phyloP scores from a whole-genome alignment of 495 filamentous ascomycete species.

The Aspergillus affinis region DNA sequence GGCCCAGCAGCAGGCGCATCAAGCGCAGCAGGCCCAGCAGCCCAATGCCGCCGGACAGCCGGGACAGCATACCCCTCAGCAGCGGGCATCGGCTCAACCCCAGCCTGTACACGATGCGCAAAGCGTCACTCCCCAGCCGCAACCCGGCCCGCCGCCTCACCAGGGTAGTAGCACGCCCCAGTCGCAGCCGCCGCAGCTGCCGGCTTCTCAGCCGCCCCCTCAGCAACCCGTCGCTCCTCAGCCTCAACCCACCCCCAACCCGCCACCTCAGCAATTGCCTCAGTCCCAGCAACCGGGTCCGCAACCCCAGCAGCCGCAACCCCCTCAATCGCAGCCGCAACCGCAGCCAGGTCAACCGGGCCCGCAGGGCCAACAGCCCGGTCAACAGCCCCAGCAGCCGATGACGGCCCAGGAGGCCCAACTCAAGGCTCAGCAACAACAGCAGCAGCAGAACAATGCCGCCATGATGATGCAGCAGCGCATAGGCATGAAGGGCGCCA shows the following conservation, averaged over 20 bases:
- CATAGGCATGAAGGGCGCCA: slow-evolving; percentile 55
- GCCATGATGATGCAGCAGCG: slow-evolving; percentile 51
- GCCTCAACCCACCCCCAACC: slow-evolving; percentile 47
- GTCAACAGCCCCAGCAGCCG: slow-evolving; percentile 37
- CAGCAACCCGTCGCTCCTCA: slow-evolving; percentile 44
- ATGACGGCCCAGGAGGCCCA: slow-evolving; percentile 44
- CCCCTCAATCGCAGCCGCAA: slow-evolving; percentile 32
- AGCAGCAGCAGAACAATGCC: slow-evolving; percentile 37
- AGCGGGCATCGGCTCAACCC: slow-evolving; percentile 42
- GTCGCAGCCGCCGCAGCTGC: slow-evolving; percentile 46
- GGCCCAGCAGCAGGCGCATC: slow-evolving; percentile 38
- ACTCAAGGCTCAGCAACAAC: slow-evolving; percentile 38
- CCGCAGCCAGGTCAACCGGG: slow-evolving; percentile 34
- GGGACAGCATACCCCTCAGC: slow-evolving; percentile 49
- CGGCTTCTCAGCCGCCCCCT: slow-evolving; percentile 40
- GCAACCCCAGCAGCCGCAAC: slow-evolving; percentile 38
- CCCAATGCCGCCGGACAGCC: slow-evolving; percentile 38
- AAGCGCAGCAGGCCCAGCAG: slow-evolving; percentile 40
- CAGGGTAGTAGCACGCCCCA: slow-evolving; percentile 51
- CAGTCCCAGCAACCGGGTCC: slow-evolving; percentile 42
- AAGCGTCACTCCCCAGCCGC: slow-evolving; percentile 53
- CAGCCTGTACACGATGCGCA: slow-evolving; percentile 48
- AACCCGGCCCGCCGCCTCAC: slow-evolving; percentile 45
- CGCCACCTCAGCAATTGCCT: slow-evolving; percentile 48
- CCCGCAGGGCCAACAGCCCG: slow-evolving; percentile 43